A percentile compares a stretch with the other conserved stretches of the same genome.
Conservation (phyloP, 1,284 basidiomycete species). For the Cutaneotrichosporon sp. region DNA sequence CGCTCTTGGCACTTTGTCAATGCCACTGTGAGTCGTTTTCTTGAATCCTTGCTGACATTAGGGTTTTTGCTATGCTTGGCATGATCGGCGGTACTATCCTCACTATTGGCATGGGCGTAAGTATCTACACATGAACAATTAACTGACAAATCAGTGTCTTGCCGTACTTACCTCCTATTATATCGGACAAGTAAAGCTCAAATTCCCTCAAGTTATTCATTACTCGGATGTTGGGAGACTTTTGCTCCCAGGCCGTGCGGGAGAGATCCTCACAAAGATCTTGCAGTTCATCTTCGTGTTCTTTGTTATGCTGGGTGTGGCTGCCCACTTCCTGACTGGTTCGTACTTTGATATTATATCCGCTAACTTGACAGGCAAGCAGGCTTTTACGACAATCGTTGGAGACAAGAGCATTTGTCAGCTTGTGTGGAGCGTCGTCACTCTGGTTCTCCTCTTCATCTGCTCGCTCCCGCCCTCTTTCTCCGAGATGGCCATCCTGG, state of each 20-base stretch:
- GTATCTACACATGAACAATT: too few relatives aligned
- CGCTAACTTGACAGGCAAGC: too few relatives aligned
- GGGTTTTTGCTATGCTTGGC: neutral
- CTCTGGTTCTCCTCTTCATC: slow-evolving; percentile 22
- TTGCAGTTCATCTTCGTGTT: slow-evolving; percentile 15
- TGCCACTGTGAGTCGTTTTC: too few relatives aligned
- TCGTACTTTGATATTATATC: too few relatives aligned
- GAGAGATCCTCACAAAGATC: neutral
- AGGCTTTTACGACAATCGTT: too few relatives aligned
- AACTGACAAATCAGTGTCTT: too few relatives aligned
- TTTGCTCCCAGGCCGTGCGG: neutral
- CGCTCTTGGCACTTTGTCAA: too few relatives aligned
- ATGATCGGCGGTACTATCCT: neutral
- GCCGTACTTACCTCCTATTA: too few relatives aligned
- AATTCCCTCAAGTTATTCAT: slow-evolving; percentile 23
- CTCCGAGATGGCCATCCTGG: slow-evolving; percentile 37
- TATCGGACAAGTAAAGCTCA: slow-evolving; percentile 26
- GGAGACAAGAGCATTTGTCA: slow-evolving; percentile 16
- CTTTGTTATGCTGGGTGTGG: slow-evolving; percentile 23
- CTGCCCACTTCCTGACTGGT: slow-evolving; percentile 23
- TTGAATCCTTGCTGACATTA: neutral
- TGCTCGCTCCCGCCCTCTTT: slow-evolving; percentile 23
- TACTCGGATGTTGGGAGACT: slow-evolving; percentile 23
- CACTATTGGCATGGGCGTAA: too few relatives aligned
- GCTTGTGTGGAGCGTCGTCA: slow-evolving; percentile 20